A percentile compares a stretch with the other conserved stretches of the same genome.
These are phyloP conservation scores for Coniochaeta sp. DNA, from an alignment of 2,329 filamentous ascomycete species.

Conservation along the genomic window DNA sequence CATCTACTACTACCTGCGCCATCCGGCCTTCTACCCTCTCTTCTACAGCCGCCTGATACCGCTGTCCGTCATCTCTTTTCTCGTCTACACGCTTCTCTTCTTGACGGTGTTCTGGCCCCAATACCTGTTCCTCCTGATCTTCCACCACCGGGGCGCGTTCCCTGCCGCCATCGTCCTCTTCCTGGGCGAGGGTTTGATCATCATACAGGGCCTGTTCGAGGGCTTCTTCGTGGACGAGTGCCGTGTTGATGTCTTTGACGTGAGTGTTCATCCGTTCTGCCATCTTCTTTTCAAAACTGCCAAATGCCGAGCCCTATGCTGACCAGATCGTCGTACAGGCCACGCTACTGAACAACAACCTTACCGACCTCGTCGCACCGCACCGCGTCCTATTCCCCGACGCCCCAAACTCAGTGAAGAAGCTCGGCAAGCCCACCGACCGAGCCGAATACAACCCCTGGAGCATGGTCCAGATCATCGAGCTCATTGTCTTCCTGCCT, in stretches of 20 bases:
- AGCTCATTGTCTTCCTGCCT: conserved; percentile 71
- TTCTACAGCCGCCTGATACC: conserved; percentile 73
- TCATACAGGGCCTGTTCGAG: conserved; percentile 64
- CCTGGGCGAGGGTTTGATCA: conserved; percentile 71
- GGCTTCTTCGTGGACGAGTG: conserved; percentile 77
- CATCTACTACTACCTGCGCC: conserved; percentile 72
- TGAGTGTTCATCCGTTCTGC: conserved; percentile 22
- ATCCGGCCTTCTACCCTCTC: conserved; percentile 76
- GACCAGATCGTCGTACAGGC: conserved; percentile 32
- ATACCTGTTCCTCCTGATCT: conserved; percentile 80
- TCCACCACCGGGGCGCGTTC: conserved; percentile 85
- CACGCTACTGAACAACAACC: conserved; percentile 68
- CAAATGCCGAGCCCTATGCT: conserved; percentile 3
- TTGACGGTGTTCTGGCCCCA: conserved; percentile 84
- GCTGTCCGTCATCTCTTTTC: conserved; percentile 70
- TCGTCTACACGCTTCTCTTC: conserved; percentile 83
- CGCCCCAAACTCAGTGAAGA: conserved; percentile 65
- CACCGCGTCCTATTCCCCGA: conserved; percentile 61
- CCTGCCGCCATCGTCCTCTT: conserved; percentile 81
- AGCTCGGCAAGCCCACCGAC: conserved; percentile 74
- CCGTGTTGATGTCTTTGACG: conserved; percentile 77
- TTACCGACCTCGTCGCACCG: conserved; percentile 60
- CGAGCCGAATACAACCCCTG: conserved; percentile 80
- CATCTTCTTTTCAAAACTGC: background rate
- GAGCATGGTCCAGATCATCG: conserved; percentile 82